These are phyloP conservation scores for Mycena albidolilacea DNA, from an alignment of 768 basidiomycete genomes.

Conservation along the genomic window DNA sequence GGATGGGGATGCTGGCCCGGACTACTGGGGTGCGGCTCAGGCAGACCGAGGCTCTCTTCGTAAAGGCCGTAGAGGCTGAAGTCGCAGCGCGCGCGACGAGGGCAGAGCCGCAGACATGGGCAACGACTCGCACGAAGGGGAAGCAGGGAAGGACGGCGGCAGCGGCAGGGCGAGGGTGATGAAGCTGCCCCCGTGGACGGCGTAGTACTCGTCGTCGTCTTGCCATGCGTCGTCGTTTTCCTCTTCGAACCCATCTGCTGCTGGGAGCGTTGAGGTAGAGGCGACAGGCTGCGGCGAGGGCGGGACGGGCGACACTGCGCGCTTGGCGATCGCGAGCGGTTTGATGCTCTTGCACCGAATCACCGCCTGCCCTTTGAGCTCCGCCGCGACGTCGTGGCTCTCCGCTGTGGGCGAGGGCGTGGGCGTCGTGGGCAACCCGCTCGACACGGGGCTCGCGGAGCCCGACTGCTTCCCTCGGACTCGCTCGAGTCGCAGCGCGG, in stretches of 20 bases:
- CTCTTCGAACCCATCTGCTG: too few relatives aligned
- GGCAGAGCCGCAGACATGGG: background rate
- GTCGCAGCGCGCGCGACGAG: background rate
- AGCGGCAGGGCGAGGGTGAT: background rate
- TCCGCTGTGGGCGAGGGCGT: background rate
- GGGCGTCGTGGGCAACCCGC: background rate
- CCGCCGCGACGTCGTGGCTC: background rate
- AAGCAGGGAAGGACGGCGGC: conserved; percentile 7
- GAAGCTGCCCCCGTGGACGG: too few relatives aligned
- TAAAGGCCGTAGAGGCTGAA: background rate
- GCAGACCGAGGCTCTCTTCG: background rate
- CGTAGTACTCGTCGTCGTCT: too few relatives aligned
- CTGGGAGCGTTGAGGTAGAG: background rate
- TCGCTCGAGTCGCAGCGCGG: background rate
- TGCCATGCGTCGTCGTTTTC: background rate
- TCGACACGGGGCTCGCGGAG: background rate
- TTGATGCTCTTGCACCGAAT: too few relatives aligned
- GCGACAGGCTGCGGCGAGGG: too few relatives aligned
- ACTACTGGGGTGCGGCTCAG: background rate
- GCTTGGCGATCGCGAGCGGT: too few relatives aligned
- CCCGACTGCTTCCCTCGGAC: conserved; percentile 3
- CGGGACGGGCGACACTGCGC: too few relatives aligned
- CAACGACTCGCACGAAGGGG: background rate
- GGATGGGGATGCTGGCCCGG: too few relatives aligned
- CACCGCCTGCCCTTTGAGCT: background rate